Evolutionary conservation across 768 basidiomycete species (phyloP), one percentile per base, ranked within the genome.

Genomic region (Lactifluus hygrophoroides): DNA sequence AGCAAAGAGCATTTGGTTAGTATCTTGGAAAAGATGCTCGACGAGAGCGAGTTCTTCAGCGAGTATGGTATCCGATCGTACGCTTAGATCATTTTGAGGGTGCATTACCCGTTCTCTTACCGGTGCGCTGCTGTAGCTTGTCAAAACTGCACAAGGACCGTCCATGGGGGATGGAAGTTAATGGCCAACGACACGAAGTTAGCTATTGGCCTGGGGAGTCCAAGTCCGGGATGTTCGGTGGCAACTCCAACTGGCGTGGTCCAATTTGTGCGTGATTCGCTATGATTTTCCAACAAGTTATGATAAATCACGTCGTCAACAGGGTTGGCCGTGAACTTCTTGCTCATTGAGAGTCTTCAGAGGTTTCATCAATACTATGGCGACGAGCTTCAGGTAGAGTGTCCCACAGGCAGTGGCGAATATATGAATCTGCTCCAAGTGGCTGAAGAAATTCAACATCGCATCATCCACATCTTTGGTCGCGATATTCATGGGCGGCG

Each of bases 161-260:
- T 58, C 96, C 96, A 3, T 99, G 91, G 90, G 88, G 87, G 6
- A 96, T 97, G 81, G 77, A 91, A 61, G 95, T 96, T 48, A 84
- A 96, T 60, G 94, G 93, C 16, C 83, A 97, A 65, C 80, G 85
- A 42, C 90, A 96, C 69, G 90, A 93, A 67, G 91, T 98, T 30
- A 81, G 82, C 34, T 99, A 98, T 72, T 98, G 96, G 96, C 95
- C 96, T 1, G 96, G 94, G 9, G 96, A 99, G 69, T 97, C 95
- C 2, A 83, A 81, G 65, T 94, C 91, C 11, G 94, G 94, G 47
- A 99, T 99, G 95, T 95, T 96, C 71, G 93, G 94, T 52, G 92
- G 91, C n/a, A 94, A 94, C 68, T 94, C 91, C n/a, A 94, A 94
- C 64, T 95, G 92, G 92, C 77, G 93, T 69, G 93, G 93, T n/a